Percentiles rank a stretch among this genome's conserved stretches.
These are phyloP conservation scores for Fusarium hostae DNA, from an alignment of 2,329 filamentous ascomycete genomes.

Conservation along the genomic window DNA sequence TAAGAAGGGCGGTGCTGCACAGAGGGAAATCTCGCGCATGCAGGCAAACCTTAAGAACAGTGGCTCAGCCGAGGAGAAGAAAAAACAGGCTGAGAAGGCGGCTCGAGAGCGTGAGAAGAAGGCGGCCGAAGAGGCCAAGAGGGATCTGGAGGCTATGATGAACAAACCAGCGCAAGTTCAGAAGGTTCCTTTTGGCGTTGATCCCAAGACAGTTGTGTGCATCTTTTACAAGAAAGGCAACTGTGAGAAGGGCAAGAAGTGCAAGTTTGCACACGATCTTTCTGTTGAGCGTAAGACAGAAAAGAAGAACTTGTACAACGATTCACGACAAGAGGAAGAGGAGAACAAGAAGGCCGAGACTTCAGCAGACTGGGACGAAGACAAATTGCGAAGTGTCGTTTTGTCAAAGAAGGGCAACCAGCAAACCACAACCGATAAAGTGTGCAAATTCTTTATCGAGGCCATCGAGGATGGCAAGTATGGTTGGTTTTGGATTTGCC, in stretches of 20 bases:
- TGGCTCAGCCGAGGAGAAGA: constrained; percentile 88
- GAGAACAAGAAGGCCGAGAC: constrained; percentile 89
- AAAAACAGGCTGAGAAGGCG: constrained; percentile 74
- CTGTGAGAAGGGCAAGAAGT: constrained; percentile 97
- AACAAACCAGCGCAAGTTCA: constrained; percentile 94
- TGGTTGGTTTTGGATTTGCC: constrained; percentile 99
- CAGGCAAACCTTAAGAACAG: constrained; percentile 76
- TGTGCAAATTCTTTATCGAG: constrained; percentile 98
- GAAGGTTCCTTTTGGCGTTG: constrained; percentile 96
- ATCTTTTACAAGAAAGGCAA: constrained; percentile 97
- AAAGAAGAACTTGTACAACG: constrained; percentile 92
- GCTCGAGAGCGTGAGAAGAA: constrained; percentile 86
- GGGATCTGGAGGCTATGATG: constrained; percentile 83
- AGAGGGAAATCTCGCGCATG: constrained; percentile 91
- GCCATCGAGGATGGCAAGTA: constrained; percentile 99
- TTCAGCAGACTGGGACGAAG: constrained; percentile 97
- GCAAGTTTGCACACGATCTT: constrained; percentile 96
- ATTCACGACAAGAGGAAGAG: constrained; percentile 76
- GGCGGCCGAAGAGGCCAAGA: constrained; percentile 85
- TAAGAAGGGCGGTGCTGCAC: constrained; percentile 92
- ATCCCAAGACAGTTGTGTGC: constrained; percentile 96
- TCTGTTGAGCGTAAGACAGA: constrained; percentile 89
- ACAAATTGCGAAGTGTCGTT: constrained; percentile 90
- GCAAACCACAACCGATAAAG: constrained; percentile 93
- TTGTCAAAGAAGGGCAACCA: constrained; percentile 98